phyloP scores from a whole-genome alignment of 257 asterid genomes.

The Linderniella brevidens region DNA sequence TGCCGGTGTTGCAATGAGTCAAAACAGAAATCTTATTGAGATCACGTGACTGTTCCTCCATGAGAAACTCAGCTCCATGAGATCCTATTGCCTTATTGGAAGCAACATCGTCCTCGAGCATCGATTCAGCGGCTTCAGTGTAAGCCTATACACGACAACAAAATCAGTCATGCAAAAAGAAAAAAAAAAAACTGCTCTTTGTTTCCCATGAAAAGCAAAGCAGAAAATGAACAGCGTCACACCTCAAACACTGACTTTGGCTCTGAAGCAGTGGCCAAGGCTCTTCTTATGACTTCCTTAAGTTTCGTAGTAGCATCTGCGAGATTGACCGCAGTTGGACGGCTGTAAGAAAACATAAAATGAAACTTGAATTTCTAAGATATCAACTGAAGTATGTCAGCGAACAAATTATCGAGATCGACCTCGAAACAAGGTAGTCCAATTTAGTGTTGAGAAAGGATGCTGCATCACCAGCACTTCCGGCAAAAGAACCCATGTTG shows the following conservation, averaged over 20 bases:
- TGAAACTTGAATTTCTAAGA: too few relatives aligned
- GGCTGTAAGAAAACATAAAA: constrained; percentile 57
- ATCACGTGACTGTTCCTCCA: constrained; percentile 24
- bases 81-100: constrained; percentile 83
- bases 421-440: constrained; percentile 91
- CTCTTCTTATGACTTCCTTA: constrained; percentile 34
- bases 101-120: constrained; percentile 83
- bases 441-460: constrained; percentile 41
- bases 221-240: constrained; percentile 6
- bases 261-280: constrained; percentile 38
- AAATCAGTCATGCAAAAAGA: too few relatives aligned
- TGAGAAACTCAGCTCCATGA: constrained; percentile 56
- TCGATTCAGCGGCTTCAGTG: constrained; percentile 64
- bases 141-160: constrained; percentile 32
- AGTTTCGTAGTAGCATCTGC: constrained; percentile 79
- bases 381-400: too few relatives aligned
- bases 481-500: constrained; percentile 30
- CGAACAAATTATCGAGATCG: constrained; percentile 6
- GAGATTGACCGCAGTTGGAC: constrained; percentile 97
- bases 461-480: constrained; percentile 53
- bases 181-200: too few relatives aligned
- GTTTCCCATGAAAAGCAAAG: too few relatives aligned
- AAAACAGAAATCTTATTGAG: constrained; percentile 40
- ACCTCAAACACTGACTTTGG: constrained; percentile 51
- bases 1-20: constrained; percentile 98